Conservation (phyloP, 1,284 basidiomycete species). For the Quambalaria eucalypti region DNA sequence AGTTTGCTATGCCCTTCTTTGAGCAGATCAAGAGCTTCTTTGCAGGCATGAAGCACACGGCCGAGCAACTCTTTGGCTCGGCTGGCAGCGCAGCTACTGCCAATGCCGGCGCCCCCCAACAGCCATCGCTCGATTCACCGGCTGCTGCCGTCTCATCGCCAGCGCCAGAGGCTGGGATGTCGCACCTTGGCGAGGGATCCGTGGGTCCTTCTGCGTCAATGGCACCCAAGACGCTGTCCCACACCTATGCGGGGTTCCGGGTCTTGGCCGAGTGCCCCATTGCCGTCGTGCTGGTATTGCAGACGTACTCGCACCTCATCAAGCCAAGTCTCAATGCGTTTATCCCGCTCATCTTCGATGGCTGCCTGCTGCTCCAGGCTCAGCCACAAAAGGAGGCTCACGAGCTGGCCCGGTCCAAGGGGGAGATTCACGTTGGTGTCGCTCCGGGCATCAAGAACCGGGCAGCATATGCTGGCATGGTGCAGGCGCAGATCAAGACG, state of each 20-base stretch:
- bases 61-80: constrained; percentile 53
- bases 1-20: constrained; percentile 71
- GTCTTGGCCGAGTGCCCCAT: constrained; percentile 89
- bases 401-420: constrained; percentile 67
- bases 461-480: constrained; percentile 74
- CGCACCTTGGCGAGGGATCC: neutral
- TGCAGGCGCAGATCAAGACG: constrained; percentile 75
- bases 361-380: constrained; percentile 53
- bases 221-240: constrained; percentile 26
- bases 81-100: neutral
- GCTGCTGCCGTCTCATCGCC: constrained; percentile 4
- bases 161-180: constrained; percentile 5
- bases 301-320: constrained; percentile 64
- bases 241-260: constrained; percentile 65
- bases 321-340: constrained; percentile 63
- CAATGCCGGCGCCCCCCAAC: neutral
- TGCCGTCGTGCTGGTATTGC: constrained; percentile 82
- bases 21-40: constrained; percentile 66
- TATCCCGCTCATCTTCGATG: constrained; percentile 52
- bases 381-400: constrained; percentile 78
- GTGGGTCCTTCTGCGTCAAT: neutral
- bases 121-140: neutral
- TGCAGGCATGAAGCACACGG: constrained; percentile 64
- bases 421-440: constrained; percentile 74
- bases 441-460: constrained; percentile 61